Conservation (phyloP, 192 early-diverging fungal species). For the Coemansia sp. region DNA sequence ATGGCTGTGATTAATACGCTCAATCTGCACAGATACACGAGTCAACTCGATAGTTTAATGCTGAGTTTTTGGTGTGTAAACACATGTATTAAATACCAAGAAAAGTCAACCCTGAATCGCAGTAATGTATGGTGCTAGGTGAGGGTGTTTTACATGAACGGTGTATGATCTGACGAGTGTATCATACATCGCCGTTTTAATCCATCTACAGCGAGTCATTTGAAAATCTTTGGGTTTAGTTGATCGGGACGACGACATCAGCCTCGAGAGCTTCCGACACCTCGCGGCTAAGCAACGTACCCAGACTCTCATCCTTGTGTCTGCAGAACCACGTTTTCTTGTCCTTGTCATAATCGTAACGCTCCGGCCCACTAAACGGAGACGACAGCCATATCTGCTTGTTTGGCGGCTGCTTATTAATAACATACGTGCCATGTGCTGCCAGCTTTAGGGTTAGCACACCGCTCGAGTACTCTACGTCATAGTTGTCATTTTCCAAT, state of each 20-base stretch:
- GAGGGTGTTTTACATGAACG: too few species aligned
- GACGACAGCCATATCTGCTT: constrained; percentile 98
- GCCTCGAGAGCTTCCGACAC: constrained; percentile 55
- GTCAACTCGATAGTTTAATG: too few species aligned
- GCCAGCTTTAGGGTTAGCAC: constrained; percentile 88
- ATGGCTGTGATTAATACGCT: too few species aligned
- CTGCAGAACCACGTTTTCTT: constrained; percentile 74
- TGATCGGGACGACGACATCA: constrained; percentile 49
- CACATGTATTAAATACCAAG: too few species aligned
- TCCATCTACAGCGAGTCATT: neutral
- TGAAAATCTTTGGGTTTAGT: constrained; percentile 8
- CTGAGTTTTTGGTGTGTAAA: too few species aligned
- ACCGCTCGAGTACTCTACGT: constrained; percentile 80
- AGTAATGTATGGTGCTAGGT: too few species aligned
- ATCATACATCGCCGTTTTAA: too few species aligned
- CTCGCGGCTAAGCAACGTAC: constrained; percentile 66
- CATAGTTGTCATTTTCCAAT: constrained; percentile 63
- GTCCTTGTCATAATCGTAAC: constrained; percentile 69
- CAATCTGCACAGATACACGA: too few species aligned
- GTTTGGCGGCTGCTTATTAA: constrained; percentile 99
- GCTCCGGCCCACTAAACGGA: constrained; percentile 82
- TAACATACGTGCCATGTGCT: constrained; percentile 79
- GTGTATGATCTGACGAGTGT: too few species aligned
- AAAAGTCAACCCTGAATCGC: too few species aligned
- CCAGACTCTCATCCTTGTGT: constrained; percentile 67